phyloP scores from a whole-genome alignment of 73 alveolate species.

The Paramecium caudatum region DNA sequence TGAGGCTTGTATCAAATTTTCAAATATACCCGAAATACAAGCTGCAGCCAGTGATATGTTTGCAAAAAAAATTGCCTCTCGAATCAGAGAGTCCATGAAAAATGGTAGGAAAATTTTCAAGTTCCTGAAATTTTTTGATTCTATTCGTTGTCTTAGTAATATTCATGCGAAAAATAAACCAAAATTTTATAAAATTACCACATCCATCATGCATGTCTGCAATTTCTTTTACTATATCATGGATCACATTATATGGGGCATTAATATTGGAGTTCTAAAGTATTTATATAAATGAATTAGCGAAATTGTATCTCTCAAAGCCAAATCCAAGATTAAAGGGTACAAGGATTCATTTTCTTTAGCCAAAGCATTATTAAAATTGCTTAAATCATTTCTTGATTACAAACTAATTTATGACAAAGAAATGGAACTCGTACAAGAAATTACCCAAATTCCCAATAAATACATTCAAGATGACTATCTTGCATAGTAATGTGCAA shows the following conservation, averaged over 20 bases:
- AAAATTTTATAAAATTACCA: slow-evolving; percentile 63
- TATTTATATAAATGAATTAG: background rate
- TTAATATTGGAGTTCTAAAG: slow-evolving; percentile 75
- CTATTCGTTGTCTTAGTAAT: slow-evolving; percentile 70
- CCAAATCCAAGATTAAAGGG: slow-evolving; percentile 49
- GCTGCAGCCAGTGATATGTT: slow-evolving; percentile 56
- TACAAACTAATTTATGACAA: slow-evolving; percentile 44
- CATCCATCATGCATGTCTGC: slow-evolving; percentile 78
- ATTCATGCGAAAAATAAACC: slow-evolving; percentile 73
- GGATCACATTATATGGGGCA: slow-evolving; percentile 89
- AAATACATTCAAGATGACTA: slow-evolving; percentile 15
- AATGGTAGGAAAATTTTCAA: slow-evolving; percentile 89
- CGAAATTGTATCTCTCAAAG: slow-evolving; percentile 23
- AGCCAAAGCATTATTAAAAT: slow-evolving; percentile 36
- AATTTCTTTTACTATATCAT: slow-evolving; percentile 85
- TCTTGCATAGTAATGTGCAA: slow-evolving; percentile 42
- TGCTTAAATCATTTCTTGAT: slow-evolving; percentile 42
- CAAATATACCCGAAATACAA: slow-evolving; percentile 70
- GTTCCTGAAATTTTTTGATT: slow-evolving; percentile 82
- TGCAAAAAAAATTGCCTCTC: slow-evolving; percentile 42
- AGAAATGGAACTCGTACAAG: background rate
- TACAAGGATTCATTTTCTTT: slow-evolving; percentile 48
- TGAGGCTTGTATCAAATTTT: slow-evolving; percentile 81
- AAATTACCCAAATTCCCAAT: slow-evolving; percentile 22
- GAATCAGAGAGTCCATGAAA: slow-evolving; percentile 81